Conservation (phyloP, 2,329 filamentous ascomycete genomes). For the Myriosclerotinia scirpicola region DNA sequence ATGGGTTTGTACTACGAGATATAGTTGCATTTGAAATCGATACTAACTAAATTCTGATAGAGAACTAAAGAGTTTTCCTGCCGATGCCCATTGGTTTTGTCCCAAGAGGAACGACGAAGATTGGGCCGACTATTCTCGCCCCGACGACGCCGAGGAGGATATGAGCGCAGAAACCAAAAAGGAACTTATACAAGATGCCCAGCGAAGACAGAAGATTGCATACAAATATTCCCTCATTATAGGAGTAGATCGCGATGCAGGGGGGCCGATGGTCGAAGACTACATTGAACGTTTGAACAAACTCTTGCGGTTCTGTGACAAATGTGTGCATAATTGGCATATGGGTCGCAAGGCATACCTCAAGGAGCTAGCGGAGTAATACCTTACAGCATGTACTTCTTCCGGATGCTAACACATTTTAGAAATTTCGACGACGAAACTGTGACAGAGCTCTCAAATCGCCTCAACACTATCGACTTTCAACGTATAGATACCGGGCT, state of each 20-base stretch:
- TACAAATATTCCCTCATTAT: slow-evolving; percentile 69
- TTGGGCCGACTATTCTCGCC: slow-evolving; percentile 61
- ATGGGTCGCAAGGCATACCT: slow-evolving; percentile 63
- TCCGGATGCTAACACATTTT: slow-evolving; percentile 24
- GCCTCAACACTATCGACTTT: slow-evolving; percentile 61
- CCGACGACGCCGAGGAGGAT: slow-evolving; percentile 47
- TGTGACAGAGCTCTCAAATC: slow-evolving; percentile 52
- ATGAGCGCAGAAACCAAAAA: slow-evolving; percentile 53
- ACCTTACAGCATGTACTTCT: slow-evolving; percentile 27
- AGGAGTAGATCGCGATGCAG: slow-evolving; percentile 62
- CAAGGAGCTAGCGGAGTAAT: slow-evolving; percentile 60
- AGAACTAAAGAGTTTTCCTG: slow-evolving; percentile 38
- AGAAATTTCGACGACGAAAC: slow-evolving; percentile 49
- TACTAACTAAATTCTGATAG: slow-evolving; percentile 30
- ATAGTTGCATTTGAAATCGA: background rate
- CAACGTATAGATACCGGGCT: slow-evolving; percentile 61
- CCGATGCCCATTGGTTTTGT: slow-evolving; percentile 64
- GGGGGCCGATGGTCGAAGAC: slow-evolving; percentile 57
- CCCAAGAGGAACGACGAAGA: slow-evolving; percentile 65
- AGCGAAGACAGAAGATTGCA: slow-evolving; percentile 58
- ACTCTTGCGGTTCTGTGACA: slow-evolving; percentile 63
- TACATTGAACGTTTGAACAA: slow-evolving; percentile 59
- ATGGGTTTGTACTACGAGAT: slow-evolving; percentile 31
- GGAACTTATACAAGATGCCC: slow-evolving; percentile 54
- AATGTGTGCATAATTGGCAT: slow-evolving; percentile 74